Conservation (phyloP, 768 basidiomycete genomes). For the Panaeolus papilionaceus region DNA sequence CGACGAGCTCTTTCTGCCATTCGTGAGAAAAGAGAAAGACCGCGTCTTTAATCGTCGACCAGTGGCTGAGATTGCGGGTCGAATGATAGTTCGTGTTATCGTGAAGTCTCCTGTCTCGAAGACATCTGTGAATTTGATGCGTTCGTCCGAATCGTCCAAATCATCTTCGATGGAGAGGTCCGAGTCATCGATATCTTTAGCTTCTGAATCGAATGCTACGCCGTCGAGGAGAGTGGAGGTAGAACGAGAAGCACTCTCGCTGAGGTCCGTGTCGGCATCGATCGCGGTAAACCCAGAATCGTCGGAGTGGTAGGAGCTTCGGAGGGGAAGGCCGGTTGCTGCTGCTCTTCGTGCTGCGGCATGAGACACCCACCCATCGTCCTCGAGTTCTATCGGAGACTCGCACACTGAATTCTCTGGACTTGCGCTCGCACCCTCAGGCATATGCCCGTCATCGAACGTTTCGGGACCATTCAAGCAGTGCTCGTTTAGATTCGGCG, state of each 20-base stretch:
- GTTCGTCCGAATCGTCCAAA: conserved; percentile 11
- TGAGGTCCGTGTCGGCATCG: conserved; percentile 10
- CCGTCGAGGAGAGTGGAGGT: conserved; percentile 9
- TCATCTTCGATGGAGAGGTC: conserved; percentile 11
- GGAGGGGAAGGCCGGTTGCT: conserved; percentile 7
- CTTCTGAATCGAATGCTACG: background rate
- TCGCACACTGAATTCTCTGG: conserved; percentile 9
- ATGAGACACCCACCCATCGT: conserved; percentile 8
- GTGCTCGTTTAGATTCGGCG: conserved; percentile 8
- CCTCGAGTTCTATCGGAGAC: conserved; percentile 14
- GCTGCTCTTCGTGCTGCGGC: conserved; percentile 10
- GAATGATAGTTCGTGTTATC: conserved; percentile 26
- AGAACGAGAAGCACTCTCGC: conserved; percentile 4
- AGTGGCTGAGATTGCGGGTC: conserved; percentile 5
- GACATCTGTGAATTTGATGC: conserved; percentile 23
- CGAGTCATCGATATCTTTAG: background rate
- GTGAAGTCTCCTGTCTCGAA: conserved; percentile 25
- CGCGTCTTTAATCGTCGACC: conserved; percentile 7
- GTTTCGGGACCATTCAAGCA: background rate
- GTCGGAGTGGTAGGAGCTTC: conserved; percentile 10
- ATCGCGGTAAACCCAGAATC: conserved; percentile 11
- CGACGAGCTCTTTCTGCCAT: conserved; percentile 11
- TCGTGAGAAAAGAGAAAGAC: conserved; percentile 1
- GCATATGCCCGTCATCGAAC: background rate
- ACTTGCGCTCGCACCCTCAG: background rate